phyloP scores from a whole-genome alignment of 148 eudicot species.

The Pharnaceum exiguum region DNA sequence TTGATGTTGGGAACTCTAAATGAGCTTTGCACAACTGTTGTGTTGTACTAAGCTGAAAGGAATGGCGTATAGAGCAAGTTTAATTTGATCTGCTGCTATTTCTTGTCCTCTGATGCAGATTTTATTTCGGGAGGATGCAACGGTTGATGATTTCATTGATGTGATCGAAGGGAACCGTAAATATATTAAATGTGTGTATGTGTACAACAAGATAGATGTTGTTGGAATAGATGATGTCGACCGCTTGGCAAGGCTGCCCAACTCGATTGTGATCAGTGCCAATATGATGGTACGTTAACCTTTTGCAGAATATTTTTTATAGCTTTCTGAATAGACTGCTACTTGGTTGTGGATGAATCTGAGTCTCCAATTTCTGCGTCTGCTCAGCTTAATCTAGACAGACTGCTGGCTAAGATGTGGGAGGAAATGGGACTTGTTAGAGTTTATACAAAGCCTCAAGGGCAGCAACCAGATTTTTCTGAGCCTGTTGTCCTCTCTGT shows the following conservation, averaged over 20 bases:
- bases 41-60: too few species aligned
- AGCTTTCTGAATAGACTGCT: not conserved
- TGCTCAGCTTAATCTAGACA: slow-evolving; percentile 85
- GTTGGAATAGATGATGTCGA: slow-evolving; percentile 99
- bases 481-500: slow-evolving; percentile 95
- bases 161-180: slow-evolving; percentile 99
- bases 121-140: slow-evolving; percentile 97
- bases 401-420: slow-evolving; percentile 97
- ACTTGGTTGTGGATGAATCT: too few species aligned
- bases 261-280: slow-evolving; percentile 95
- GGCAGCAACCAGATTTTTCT: slow-evolving; percentile 95
- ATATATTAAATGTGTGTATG: slow-evolving; percentile 94
- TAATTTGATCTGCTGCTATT: not conserved
- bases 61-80: not conserved
- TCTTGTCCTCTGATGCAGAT: slow-evolving; percentile 38
- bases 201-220: slow-evolving; percentile 99
- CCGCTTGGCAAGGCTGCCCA: slow-evolving; percentile 85
- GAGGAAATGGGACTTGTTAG: slow-evolving; percentile 99
- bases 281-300: slow-evolving; percentile 69
- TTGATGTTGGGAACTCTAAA: too few species aligned
- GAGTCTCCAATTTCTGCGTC: slow-evolving; percentile 6
- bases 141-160: slow-evolving; percentile 98
- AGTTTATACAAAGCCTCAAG: slow-evolving; percentile 97
- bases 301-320: not conserved
- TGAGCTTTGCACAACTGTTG: too few species aligned